A percentile compares a stretch with the other conserved stretches of the same genome.
Evolutionary conservation across 345 rosid species (phyloP).

Genomic region (Carallia pectinifolia): DNA sequence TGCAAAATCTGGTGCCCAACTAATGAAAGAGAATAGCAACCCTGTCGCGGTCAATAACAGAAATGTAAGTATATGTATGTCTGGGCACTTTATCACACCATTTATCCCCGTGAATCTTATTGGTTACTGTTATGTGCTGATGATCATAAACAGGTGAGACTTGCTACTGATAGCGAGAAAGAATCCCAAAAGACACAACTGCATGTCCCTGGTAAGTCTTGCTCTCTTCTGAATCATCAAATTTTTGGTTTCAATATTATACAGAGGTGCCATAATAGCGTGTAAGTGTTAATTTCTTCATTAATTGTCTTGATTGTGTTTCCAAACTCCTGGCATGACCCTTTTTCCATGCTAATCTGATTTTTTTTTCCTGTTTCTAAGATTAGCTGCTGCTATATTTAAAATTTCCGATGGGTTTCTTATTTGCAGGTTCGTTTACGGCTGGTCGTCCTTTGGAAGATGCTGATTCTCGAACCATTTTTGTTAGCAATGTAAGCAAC

Average conservation of each 20-base stretch:
- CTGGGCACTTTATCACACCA: background rate
- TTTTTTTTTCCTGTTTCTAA: background rate
- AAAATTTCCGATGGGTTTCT: background rate
- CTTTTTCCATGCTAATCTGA: too few relatives aligned
- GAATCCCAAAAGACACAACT: conserved; percentile 40
- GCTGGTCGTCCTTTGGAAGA: conserved; percentile 68
- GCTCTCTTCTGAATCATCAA: background rate
- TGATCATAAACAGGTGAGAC: conserved; percentile 47
- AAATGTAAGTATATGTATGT: conserved; percentile 47
- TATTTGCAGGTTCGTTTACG: conserved; percentile 50
- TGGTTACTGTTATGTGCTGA: background rate
- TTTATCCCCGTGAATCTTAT: background rate
- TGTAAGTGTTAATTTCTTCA: conserved; percentile 51
- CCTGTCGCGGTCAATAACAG: conserved; percentile 45
- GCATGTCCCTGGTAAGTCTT: conserved; percentile 61
- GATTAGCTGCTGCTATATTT: background rate
- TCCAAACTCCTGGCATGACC: too few relatives aligned
- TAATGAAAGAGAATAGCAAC: conserved; percentile 40
- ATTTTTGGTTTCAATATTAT: background rate
- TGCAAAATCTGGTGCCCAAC: conserved; percentile 33
- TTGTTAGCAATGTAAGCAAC: conserved; percentile 74
- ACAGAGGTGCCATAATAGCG: background rate
- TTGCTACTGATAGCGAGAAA: conserved; percentile 30
- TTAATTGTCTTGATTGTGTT: conserved; percentile 19
- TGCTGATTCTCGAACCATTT: conserved; percentile 82